Percentiles rank a stretch among this genome's conserved stretches.
Conservation (phyloP, 805 yeast species). For the Danielia oregonensis region DNA sequence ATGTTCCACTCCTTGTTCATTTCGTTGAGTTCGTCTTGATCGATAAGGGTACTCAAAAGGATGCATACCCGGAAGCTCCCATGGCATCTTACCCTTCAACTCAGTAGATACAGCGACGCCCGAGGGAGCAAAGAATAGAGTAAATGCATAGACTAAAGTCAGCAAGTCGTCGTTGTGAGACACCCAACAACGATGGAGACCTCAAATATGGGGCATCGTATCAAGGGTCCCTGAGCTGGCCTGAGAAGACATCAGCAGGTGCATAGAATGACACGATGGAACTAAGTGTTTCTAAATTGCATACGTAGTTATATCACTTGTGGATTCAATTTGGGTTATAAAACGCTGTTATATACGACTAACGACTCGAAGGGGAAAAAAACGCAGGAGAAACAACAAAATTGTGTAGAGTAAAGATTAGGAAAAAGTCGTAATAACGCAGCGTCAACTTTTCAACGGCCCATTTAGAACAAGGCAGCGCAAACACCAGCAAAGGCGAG, state of each 20-base stretch:
- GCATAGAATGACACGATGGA: too few relatives aligned
- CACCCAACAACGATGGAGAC: too few relatives aligned
- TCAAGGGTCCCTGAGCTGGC: too few relatives aligned
- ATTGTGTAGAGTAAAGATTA: background rate
- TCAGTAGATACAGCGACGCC: conserved; percentile 46
- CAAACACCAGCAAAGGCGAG: conserved; percentile 37
- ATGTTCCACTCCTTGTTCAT: conserved; percentile 50
- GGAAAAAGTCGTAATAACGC: conserved; percentile 1
- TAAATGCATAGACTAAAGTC: too few relatives aligned
- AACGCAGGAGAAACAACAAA: background rate
- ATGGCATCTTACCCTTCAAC: conserved; percentile 63
- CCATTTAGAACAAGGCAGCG: conserved; percentile 28
- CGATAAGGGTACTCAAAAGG: conserved; percentile 35
- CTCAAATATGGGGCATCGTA: too few relatives aligned
- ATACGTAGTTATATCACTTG: too few relatives aligned
- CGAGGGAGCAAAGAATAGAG: conserved; percentile 67
- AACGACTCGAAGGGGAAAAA: too few relatives aligned
- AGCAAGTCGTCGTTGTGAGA: too few relatives aligned
- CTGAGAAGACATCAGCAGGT: too few relatives aligned
- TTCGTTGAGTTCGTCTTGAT: conserved; percentile 27
- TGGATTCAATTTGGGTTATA: too few relatives aligned
- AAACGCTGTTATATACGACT: too few relatives aligned
- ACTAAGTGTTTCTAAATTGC: too few relatives aligned
- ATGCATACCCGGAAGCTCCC: conserved; percentile 95
- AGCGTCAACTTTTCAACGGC: background rate